Evolutionary conservation across 2,329 filamentous ascomycete genomes (phyloP).

Genomic region (Didymella glomerata): DNA sequence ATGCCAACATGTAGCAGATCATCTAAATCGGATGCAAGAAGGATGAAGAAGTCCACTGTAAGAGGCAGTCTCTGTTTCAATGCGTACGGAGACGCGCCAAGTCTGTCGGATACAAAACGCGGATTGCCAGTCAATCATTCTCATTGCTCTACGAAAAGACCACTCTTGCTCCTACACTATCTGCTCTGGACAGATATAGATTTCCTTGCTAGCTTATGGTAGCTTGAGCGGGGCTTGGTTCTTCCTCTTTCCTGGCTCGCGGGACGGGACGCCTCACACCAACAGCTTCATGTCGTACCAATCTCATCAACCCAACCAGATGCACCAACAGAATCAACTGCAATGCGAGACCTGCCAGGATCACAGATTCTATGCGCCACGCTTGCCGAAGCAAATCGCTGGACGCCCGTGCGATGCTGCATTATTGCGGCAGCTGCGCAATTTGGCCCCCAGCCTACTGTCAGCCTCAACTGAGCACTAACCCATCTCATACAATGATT

Average conservation of each 20-base stretch:
- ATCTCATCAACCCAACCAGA: neutral
- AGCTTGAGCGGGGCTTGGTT: neutral
- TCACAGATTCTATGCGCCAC: neutral
- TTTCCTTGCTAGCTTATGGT: neutral
- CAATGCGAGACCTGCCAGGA: neutral
- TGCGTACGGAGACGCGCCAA: slow-evolving; percentile 12
- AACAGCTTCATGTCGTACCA: neutral
- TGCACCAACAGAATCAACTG: neutral
- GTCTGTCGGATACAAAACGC: slow-evolving; percentile 6
- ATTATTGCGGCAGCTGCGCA: neutral
- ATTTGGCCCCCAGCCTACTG: neutral
- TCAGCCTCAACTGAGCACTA: neutral
- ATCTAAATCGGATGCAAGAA: slow-evolving; percentile 43
- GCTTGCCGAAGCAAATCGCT: neutral
- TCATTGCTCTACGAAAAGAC: neutral
- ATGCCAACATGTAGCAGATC: slow-evolving; percentile 27
- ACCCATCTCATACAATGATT: neutral
- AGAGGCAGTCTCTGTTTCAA: slow-evolving; percentile 16
- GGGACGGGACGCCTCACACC: neutral
- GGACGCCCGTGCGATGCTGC: neutral
- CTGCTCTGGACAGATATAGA: no score
- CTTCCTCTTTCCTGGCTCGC: neutral
- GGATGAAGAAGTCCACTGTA: slow-evolving; percentile 13
- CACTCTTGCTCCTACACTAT: no score
- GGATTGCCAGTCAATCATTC: no score